Evolutionary conservation across 441 rosid species (phyloP), one percentile per base, ranked within the genome.

Genomic region (Breynia disticha): DNA sequence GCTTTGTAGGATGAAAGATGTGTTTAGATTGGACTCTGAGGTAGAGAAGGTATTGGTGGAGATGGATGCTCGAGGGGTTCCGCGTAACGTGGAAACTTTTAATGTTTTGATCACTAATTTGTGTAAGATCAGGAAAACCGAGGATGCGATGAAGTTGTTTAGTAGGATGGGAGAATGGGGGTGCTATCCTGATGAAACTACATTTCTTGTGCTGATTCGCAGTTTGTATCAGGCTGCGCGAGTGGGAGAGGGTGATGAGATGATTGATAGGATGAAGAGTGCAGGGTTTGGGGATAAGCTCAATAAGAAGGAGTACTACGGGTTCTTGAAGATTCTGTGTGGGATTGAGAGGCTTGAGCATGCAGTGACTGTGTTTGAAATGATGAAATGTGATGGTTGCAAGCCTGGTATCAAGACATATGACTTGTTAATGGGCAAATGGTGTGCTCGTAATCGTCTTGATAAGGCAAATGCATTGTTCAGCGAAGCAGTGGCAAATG

Each of bases 281-380:
- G 82, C 85, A 0, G 88, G 93, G 0, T 88, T 32, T 17, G 77
- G 81, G 50, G 62, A 61, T 35, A 66, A 66, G 46, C 78, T 91
- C 61, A 78, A 63, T 63, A 81, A 56, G 72, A 84, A 81, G 48
- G n/a, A 20, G 41, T 84, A 82, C 63, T 91, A 82, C 19, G 80
- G 80, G 22, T 79, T 86, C 67, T 43, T 91, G 71, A 86, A 79
- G 70, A 78, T 86, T 48, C 62, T 91, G 67, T 86, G 95, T 59
- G 98, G 97, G 45, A 78, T 91, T 64, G 95, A 91, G 84, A 86
- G 98, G 81, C 53, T 86, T 71, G 94, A 91, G 67, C 97, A 91
- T 56, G 95, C 95, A 0, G 71, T 88, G 90, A 72, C 52, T 52
- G 80, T 91, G 60, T 91, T 86, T 57, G 72, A 76, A 71, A 86